Conservation (phyloP, 306 rosid species). For the Casuarina equisetifolia region DNA sequence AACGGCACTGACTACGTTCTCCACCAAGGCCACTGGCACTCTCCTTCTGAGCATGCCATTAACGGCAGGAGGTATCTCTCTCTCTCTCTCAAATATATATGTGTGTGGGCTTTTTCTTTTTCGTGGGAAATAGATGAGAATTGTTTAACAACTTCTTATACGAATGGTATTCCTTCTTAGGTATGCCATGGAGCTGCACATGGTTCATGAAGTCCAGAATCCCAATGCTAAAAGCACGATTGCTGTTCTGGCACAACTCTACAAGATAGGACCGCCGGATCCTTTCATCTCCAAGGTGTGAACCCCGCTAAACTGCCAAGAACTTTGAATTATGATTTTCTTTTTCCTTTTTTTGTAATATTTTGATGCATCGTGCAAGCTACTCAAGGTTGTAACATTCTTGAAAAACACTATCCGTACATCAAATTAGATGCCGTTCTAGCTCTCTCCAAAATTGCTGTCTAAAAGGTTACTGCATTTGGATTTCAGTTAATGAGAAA, state of each 20-base stretch:
- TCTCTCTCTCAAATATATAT: background rate
- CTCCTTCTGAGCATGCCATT: slow-evolving; percentile 77
- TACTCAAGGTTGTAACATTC: background rate
- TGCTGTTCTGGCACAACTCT: slow-evolving; percentile 60
- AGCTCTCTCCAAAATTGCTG: background rate
- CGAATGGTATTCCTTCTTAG: slow-evolving; percentile 17
- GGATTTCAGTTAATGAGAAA: slow-evolving; percentile 43
- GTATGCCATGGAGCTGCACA: slow-evolving; percentile 70
- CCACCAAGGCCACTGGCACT: slow-evolving; percentile 72
- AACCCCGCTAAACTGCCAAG: too few relatives aligned
- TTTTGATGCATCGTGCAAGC: background rate
- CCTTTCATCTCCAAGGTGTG: slow-evolving; percentile 50
- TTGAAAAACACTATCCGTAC: too few relatives aligned
- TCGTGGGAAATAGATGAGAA: background rate
- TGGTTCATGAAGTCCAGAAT: slow-evolving; percentile 54
- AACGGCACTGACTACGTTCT: slow-evolving; percentile 58
- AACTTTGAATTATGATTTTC: too few relatives aligned
- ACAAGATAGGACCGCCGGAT: slow-evolving; percentile 51
- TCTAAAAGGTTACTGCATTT: background rate
- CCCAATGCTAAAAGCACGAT: slow-evolving; percentile 21
- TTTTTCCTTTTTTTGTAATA: background rate
- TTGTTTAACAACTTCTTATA: background rate
- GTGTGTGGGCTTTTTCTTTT: background rate
- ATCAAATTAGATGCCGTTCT: too few relatives aligned
- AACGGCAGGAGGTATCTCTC: slow-evolving; percentile 54